phyloP scores from a whole-genome alignment of 2,329 filamentous ascomycete genomes.

The Lasiodiplodia sp. region DNA sequence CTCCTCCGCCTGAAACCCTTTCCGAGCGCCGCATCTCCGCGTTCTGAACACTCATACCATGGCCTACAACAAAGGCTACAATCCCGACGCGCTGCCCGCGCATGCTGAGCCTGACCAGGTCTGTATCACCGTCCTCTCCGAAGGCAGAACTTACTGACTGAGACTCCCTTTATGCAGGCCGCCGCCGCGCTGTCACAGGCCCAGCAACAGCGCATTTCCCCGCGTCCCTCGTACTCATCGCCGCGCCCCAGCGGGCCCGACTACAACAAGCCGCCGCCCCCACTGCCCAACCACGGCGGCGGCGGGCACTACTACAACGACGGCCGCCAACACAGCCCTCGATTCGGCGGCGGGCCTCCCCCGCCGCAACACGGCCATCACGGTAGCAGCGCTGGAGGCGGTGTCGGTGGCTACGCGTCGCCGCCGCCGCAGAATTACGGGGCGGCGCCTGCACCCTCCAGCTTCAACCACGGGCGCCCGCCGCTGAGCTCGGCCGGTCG shows the following conservation, averaged over 20 bases:
- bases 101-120: conserved; percentile 80
- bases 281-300: conserved; percentile 45
- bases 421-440: conserved; percentile 59
- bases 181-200: conserved; percentile 45
- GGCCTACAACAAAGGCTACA: conserved; percentile 94
- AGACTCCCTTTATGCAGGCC: conserved; percentile 43
- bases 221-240: conserved; percentile 44
- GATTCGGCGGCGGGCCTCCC: conserved; percentile 41
- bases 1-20: not conserved
- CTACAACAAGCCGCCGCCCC: conserved; percentile 54
- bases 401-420: conserved; percentile 51
- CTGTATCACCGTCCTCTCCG: conserved; percentile 36
- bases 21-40: not conserved
- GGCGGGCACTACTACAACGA: conserved; percentile 42
- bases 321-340: conserved; percentile 39
- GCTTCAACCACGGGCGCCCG: conserved; percentile 69
- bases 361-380: conserved; percentile 35
- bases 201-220: conserved; percentile 34
- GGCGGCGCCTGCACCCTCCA: conserved; percentile 64
- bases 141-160: conserved; percentile 32
- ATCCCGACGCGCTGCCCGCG: conserved; percentile 94
- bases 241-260: conserved; percentile 45
- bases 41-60: conserved; percentile 56
- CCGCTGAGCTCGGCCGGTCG: conserved; percentile 54
- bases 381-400: not conserved